Evolutionary conservation across 2,329 filamentous ascomycete genomes (phyloP).

Genomic region (Cercospora sp.): DNA sequence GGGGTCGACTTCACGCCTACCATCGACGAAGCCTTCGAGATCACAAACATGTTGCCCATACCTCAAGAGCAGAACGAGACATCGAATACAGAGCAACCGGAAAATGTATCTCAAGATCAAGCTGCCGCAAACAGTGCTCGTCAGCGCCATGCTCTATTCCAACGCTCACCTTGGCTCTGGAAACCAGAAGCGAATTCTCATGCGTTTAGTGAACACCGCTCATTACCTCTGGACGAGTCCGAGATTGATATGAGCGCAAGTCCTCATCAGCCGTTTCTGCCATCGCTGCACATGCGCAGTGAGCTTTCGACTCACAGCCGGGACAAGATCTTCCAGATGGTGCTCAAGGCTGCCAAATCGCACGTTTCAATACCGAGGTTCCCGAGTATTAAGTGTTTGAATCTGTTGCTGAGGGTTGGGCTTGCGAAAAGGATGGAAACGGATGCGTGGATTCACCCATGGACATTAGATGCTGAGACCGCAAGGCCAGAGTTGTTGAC

Average conservation of each 20-base stretch:
- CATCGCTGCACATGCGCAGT: constrained; percentile 32
- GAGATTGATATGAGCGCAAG: constrained; percentile 35
- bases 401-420: constrained; percentile 38
- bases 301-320: constrained; percentile 28
- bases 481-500: constrained; percentile 34
- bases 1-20: constrained; percentile 26
- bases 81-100: background rate
- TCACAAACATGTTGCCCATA: background rate
- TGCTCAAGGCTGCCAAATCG: constrained; percentile 35
- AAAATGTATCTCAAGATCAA: background rate
- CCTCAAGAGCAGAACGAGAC: background rate
- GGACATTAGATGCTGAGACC: constrained; percentile 33
- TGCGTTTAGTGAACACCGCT: constrained; percentile 36
- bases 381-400: constrained; percentile 35
- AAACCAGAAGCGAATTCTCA: constrained; percentile 34
- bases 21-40: constrained; percentile 22
- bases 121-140: background rate
- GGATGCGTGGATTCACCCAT: constrained; percentile 40
- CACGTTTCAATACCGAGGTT: constrained; percentile 36
- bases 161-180: constrained; percentile 32
- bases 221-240: constrained; percentile 33
- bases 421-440: constrained; percentile 38
- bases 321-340: constrained; percentile 37
- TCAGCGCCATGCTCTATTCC: constrained; percentile 21
- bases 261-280: constrained; percentile 34